phyloP scores from a whole-genome alignment of 2,329 filamentous ascomycete species.

The Alternaria burnsii region DNA sequence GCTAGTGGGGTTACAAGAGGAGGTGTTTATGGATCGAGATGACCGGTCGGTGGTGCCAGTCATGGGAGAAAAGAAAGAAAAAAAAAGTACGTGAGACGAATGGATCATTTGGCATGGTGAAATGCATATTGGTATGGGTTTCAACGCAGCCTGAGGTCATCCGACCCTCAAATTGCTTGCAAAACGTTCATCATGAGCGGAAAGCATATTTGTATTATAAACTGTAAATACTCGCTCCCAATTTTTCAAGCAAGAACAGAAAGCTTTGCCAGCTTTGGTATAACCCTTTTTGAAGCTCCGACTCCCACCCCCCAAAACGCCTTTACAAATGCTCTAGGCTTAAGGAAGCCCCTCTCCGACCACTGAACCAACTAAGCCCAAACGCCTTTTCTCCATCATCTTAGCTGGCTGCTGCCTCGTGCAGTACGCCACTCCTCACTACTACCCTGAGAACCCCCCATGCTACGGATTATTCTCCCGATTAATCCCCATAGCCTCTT shows the following conservation, averaged over 20 bases:
- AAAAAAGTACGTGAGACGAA: background rate
- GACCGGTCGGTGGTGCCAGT: background rate
- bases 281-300: slow-evolving; percentile 16
- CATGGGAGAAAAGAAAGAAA: background rate
- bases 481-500: slow-evolving; percentile 47
- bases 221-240: slow-evolving; percentile 11
- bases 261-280: slow-evolving; percentile 35
- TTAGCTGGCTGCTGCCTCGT: background rate
- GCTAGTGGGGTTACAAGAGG: slow-evolving; percentile 28
- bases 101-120: background rate
- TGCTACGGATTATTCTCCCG: background rate
- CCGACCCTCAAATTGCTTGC: too few species aligned
- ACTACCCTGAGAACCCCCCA: background rate
- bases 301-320: slow-evolving; percentile 12
- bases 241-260: background rate
- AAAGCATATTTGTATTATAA: slow-evolving; percentile 24
- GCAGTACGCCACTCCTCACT: background rate
- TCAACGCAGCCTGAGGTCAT: too few species aligned
- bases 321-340: slow-evolving; percentile 22
- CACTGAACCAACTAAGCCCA: background rate
- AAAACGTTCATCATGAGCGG: background rate
- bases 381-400: slow-evolving; percentile 2
- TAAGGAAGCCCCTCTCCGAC: background rate
- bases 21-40: slow-evolving; percentile 22
- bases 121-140: background rate